Conservation (phyloP, 2,329 filamentous ascomycete species). For the Lasiodiplodia sp. region DNA sequence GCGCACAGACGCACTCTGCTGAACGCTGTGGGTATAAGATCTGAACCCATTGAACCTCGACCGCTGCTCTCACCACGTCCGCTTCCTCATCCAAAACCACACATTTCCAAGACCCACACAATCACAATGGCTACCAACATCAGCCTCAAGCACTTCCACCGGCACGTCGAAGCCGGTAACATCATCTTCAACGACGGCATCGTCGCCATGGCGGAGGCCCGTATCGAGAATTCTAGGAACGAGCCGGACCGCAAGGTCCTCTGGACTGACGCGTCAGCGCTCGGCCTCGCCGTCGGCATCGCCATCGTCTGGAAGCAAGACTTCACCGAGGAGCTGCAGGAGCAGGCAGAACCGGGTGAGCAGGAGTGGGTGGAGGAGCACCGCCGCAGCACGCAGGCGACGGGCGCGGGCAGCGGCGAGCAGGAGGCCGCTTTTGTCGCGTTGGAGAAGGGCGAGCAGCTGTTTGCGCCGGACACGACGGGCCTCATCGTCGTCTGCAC, state of each 20-base stretch:
- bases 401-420: neutral
- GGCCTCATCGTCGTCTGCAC: neutral
- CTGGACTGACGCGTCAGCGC: neutral
- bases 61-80: neutral
- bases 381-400: neutral
- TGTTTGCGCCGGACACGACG: neutral
- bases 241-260: slow-evolving; percentile 7
- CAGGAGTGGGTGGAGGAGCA: neutral
- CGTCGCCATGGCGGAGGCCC: neutral
- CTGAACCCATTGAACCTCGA: neutral
- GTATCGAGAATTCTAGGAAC: neutral
- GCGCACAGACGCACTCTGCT: neutral
- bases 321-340: neutral
- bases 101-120: neutral
- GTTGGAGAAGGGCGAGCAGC: neutral
- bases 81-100: neutral
- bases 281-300: neutral
- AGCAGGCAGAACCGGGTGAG: neutral
- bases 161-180: neutral
- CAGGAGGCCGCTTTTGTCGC: neutral
- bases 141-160: neutral
- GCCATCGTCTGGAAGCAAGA: neutral
- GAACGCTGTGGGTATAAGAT: neutral
- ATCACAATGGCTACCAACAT: neutral
- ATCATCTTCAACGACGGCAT: neutral